phyloP scores from a whole-genome alignment of 192 early-diverging fungal species.

The Mortierella claussenii region DNA sequence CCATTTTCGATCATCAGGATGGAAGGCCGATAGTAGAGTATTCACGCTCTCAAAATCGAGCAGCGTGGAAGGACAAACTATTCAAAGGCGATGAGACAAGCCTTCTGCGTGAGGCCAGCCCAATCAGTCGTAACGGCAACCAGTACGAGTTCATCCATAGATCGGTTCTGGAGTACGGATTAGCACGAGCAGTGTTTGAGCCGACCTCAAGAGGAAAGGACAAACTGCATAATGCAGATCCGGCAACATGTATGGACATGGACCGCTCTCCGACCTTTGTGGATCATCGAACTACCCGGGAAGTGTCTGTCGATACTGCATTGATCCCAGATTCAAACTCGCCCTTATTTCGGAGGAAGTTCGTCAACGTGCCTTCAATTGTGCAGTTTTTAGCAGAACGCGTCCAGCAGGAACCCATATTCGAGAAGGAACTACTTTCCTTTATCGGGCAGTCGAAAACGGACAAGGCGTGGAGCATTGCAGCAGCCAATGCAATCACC shows the following conservation, averaged over 20 bases:
- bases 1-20: conserved; percentile 2
- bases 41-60: background rate
- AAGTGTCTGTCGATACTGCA: background rate
- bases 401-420: background rate
- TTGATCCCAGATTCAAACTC: background rate
- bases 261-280: no score
- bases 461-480: background rate
- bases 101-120: conserved; percentile 1
- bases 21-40: conserved; percentile 11
- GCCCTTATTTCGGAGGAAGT: background rate
- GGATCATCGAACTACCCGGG: background rate
- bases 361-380: background rate
- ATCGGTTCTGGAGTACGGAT: conserved; percentile 5
- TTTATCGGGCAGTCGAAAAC: background rate
- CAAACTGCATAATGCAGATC: background rate
- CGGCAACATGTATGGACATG: no score
- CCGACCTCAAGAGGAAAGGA: background rate
- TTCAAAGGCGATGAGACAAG: background rate
- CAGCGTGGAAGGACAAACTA: conserved; percentile 1
- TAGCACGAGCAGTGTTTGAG: conserved; percentile 3
- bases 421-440: background rate
- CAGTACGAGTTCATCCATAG: conserved; percentile 4
- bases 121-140: conserved; percentile 2
- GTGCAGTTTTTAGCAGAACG: background rate
- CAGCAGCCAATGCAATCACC: background rate